Base-by-base conservation (phyloP, 2,329 filamentous ascomycete species). In the Cryphonectria parasitica region DNA sequence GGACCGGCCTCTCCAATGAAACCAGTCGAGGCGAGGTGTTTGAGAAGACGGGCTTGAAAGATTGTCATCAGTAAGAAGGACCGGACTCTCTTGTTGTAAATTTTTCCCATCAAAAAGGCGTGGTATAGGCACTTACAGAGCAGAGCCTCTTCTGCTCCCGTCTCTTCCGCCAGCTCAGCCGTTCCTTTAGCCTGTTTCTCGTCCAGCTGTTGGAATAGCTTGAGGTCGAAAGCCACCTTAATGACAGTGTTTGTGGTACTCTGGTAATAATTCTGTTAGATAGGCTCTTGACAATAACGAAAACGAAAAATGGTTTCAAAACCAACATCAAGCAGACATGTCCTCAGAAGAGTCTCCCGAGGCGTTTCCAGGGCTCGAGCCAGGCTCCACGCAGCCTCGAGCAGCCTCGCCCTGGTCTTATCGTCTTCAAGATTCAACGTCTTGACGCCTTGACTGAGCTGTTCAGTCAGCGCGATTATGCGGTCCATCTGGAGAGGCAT, bases 91-190 rank as follows among this genome's bases (percentile, higher is more conserved):
- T 7, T 39, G 2, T 56, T 15, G 13, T 15, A n/a, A n/a, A 15
- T 36, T 39, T 39, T 1, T 11, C 13, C 36, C 36, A 13, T 19
- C n/a, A 65, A 6, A 17, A 43, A 15, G 25, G 2, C 25, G 39
- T 25, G 28, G 28, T n/a, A 8, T 3, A 31, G 28, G 1, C 3
- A 54, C 41, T 34, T 39, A 68, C 66, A 25, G 31, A 68, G 39
- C 7, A 68, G 41, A 4, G 66, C 19, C 31, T 62, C 39, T 45
- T 68, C 56, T 8, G 58, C 66, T 8, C 58, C 66, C 10, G 66
- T 68, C 34, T 52, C 41, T 31, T 68, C 28, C 10, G 66, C 66
- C 58, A 68, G 43, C 31, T 68, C 66, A 34, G 58, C 41, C 13
- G 41, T 41, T 17, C 66, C 58, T 19, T 43, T 56, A 25, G 66